Evolutionary conservation across 257 asterid species (phyloP).

Genomic region (Datura wrightii): DNA sequence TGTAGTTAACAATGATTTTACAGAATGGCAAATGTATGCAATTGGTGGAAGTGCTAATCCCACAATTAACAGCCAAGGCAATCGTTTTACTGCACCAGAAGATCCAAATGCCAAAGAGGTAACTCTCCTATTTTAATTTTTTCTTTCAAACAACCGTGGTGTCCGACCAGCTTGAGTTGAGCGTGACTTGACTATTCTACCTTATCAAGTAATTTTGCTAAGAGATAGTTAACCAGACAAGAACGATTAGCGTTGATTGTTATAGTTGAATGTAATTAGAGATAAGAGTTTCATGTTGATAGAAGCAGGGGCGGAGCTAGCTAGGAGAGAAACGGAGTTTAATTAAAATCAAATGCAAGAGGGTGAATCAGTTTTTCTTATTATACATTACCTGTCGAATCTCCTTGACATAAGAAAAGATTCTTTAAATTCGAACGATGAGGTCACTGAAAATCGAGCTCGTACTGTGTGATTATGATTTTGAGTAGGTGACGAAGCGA

Average conservation of each 20-base stretch:
- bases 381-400: neutral
- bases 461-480: neutral
- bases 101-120: constrained; percentile 55
- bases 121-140: neutral
- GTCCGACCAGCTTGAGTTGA: neutral
- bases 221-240: no score
- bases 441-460: neutral
- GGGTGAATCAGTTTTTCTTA: no score
- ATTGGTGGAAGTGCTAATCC: constrained; percentile 56
- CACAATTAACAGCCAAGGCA: constrained; percentile 52
- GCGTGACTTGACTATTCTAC: neutral
- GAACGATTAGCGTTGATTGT: no score
- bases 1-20: constrained; percentile 54
- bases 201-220: neutral
- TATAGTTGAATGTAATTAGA: no score
- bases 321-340: neutral
- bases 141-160: neutral
- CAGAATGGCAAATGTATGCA: constrained; percentile 54
- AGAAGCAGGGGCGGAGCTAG: neutral
- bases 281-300: neutral
- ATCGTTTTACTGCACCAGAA: constrained; percentile 49
- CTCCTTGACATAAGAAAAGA: neutral
- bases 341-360: no score
- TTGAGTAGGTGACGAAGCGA: constrained; percentile 71
- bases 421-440: neutral